Evolutionary conservation across 306 rosid species (phyloP).

Genomic region (Arachis stenosperma): DNA sequence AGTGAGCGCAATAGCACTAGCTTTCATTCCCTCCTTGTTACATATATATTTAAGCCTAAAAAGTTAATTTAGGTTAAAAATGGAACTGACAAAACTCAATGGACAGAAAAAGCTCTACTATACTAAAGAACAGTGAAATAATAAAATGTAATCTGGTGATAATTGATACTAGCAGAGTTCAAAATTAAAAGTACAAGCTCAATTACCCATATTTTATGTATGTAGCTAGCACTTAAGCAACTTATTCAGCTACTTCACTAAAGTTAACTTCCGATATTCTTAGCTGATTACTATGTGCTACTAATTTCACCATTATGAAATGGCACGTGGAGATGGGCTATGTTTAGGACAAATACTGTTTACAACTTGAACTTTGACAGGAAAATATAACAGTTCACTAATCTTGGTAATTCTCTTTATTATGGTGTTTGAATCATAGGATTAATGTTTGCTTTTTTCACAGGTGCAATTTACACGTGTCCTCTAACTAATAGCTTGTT

Average conservation of each 20-base stretch:
- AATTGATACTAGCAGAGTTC: conserved; percentile 12
- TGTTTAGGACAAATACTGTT: neutral
- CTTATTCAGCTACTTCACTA: conserved; percentile 1
- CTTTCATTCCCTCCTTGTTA: conserved; percentile 87
- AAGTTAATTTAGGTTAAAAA: conserved; percentile 15
- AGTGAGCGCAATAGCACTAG: conserved; percentile 73
- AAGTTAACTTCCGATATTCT: conserved; percentile 14
- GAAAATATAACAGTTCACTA: neutral
- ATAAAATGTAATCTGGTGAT: conserved; percentile 5
- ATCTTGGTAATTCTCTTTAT: neutral
- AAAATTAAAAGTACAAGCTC: conserved; percentile 3
- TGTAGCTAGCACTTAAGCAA: conserved; percentile 2
- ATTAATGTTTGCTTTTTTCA: neutral
- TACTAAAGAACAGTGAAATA: conserved; percentile 2
- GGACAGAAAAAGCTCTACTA: conserved; percentile 10
- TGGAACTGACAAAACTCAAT: conserved; percentile 26
- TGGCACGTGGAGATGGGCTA: neutral
- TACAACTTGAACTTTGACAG: neutral
- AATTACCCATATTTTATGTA: conserved; percentile 9
- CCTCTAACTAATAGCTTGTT: neutral
- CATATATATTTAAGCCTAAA: conserved; percentile 88
- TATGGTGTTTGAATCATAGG: neutral
- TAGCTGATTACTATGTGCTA: conserved; percentile 3
- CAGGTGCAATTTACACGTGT: neutral
- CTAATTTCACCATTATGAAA: conserved; percentile 15